Evolutionary conservation across 441 rosid genomes (phyloP), one percentile per base, ranked within the genome.

Genomic region (Populus hybrid): DNA sequence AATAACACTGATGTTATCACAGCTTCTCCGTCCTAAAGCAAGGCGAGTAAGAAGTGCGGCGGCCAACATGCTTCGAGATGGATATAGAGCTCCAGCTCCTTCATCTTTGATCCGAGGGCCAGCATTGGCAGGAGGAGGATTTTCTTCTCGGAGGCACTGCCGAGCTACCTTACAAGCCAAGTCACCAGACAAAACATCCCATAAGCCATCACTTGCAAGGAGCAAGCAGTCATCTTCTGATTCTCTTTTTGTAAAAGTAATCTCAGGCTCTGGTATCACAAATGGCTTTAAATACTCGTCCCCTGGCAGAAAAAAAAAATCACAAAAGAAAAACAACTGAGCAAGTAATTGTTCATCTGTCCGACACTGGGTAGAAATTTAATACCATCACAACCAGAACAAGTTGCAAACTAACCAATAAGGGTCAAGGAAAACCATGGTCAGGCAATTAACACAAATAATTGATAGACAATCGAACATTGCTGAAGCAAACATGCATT

Each of bases 21-120:
- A 77, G 74, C 97, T 94, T 78, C 82, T 78, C 35, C 94, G 84
- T 29, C 90, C 94, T 81, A 94, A 71, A 38, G 98, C 98, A 56
- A 93, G 87, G 70, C 89, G 89, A n/a, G 98, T 85, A 63, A 93
- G 89, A 78, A 91, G 76, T 4, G 91, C 84, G 20, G 98, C 95
- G 6, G 97, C 95, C 69, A 87, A 76, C 4, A 75, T 85, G 71
- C 88, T 90, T 72, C 86, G 84, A 7, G 94, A 77, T 45, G 90
- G 92, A 81, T 82, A 81, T 21, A 85, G 68, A n/a, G 78, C 40
- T 24, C 64, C 78, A 72, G 28, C 78, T 42, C 68, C 77, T 8
- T 82, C 87, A 21, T 81, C 87, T 4, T 85, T 87, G 6, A 64
- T 78, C 64, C 11, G 79, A 56, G 84, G 77, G 63, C 70, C 79